Percentiles rank a stretch among this genome's conserved stretches.
These are phyloP conservation scores for Pyrenophora graminea DNA, from an alignment of 2,329 filamentous ascomycete genomes.

Conservation along the genomic window DNA sequence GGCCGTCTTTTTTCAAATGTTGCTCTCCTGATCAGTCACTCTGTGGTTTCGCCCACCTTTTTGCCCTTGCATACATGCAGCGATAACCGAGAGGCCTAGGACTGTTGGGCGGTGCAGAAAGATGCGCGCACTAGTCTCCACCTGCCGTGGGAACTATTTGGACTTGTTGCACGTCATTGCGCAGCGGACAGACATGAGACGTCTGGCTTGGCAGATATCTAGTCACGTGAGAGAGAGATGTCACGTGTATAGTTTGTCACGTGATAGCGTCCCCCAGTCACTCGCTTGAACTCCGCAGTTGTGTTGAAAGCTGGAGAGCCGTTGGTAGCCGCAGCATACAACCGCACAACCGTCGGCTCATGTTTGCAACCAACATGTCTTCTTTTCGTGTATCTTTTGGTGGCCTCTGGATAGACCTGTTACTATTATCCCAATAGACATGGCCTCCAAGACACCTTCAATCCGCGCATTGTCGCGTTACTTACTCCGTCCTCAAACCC, in stretches of 20 bases:
- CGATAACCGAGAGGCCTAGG: background rate
- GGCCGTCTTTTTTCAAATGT: too few species aligned
- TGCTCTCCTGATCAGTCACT: too few species aligned
- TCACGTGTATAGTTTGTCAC: background rate
- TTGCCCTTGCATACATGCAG: background rate
- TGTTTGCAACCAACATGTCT: conserved; percentile 11
- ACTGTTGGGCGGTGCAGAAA: background rate
- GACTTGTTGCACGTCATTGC: conserved; percentile 14
- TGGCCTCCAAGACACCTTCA: conserved; percentile 37
- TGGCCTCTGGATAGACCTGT: background rate
- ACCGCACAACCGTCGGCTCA: conserved; percentile 20
- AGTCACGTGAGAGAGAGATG: background rate
- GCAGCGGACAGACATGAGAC: background rate
- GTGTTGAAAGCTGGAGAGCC: conserved; percentile 24
- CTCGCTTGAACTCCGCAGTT: conserved; percentile 12
- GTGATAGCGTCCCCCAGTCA: conserved; percentile 4
- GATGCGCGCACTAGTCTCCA: conserved; percentile 7
- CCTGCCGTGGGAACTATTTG: conserved; percentile 10
- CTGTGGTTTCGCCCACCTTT: too few species aligned
- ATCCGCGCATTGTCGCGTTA: conserved; percentile 38
- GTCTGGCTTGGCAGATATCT: background rate
- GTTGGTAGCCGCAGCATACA: conserved; percentile 23
- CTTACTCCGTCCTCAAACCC: conserved; percentile 35
- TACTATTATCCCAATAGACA: conserved; percentile 12
- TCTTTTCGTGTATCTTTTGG: conserved; percentile 1